A percentile compares a stretch with the other conserved stretches of the same genome.
phyloP scores from a whole-genome alignment of 805 yeast genomes.

The Teunomyces stri region DNA sequence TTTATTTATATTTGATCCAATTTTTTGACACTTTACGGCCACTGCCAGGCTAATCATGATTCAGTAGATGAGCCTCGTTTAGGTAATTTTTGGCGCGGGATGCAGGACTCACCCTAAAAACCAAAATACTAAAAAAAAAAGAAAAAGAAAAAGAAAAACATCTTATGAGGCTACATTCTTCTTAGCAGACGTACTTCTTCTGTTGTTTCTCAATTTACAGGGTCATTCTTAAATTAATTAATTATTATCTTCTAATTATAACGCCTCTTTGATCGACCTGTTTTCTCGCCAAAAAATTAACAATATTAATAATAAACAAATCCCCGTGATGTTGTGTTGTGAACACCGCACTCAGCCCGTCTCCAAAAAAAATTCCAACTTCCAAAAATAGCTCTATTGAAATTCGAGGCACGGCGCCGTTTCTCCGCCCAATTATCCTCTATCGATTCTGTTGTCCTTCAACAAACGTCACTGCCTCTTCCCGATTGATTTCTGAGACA shows the following conservation, averaged over 20 bases:
- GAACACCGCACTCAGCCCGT: neutral
- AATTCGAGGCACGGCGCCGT: neutral
- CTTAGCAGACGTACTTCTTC: too few species aligned
- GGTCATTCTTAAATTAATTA: too few species aligned
- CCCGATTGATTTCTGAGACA: slow-evolving; percentile 64
- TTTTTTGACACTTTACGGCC: neutral
- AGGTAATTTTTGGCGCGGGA: neutral
- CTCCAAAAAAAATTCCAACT: neutral
- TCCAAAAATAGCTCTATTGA: neutral
- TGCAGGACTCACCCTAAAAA: neutral
- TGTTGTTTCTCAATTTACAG: too few species aligned
- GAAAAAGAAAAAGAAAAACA: too few species aligned
- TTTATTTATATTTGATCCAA: slow-evolving; percentile 3
- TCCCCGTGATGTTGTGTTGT: neutral
- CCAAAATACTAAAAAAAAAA: too few species aligned
- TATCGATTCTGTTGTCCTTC: slow-evolving; percentile 55
- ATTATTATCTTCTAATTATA: too few species aligned
- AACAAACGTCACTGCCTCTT: slow-evolving; percentile 79
- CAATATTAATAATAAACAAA: neutral
- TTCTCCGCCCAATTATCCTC: neutral
- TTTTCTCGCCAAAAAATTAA: too few species aligned
- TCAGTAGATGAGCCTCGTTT: neutral
- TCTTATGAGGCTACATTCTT: too few species aligned
- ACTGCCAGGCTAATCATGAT: neutral
- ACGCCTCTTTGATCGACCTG: too few species aligned